Evolutionary conservation across 1,284 basidiomycete species (phyloP).

Genomic region (Singerocomus rubriflavus): DNA sequence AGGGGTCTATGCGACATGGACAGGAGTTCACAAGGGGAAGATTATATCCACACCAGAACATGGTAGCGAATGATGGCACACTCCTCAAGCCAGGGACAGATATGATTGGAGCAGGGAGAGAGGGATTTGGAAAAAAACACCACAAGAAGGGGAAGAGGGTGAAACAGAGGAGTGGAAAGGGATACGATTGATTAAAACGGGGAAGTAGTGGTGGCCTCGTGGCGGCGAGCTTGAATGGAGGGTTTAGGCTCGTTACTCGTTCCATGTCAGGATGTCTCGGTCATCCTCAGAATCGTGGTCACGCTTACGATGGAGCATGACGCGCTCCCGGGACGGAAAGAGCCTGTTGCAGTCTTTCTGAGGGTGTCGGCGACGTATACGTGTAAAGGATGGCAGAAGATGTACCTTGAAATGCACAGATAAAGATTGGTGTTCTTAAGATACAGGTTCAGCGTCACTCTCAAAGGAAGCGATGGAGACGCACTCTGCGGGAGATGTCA

Average conservation of each 20-base stretch:
- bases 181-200: conserved; percentile 63
- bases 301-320: conserved; percentile 68
- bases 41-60: conserved; percentile 79
- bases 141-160: conserved; percentile 83
- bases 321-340: conserved; percentile 64
- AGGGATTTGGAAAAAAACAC: conserved; percentile 71
- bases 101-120: conserved; percentile 44
- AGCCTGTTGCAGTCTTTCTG: conserved; percentile 62
- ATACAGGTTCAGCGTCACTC: conserved; percentile 5
- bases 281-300: conserved; percentile 65
- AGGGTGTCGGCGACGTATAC: conserved; percentile 1
- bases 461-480: conserved; percentile 1
- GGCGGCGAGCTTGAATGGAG: neutral
- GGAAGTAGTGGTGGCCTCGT: neutral
- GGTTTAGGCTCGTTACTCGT: conserved; percentile 36
- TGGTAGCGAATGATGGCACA: conserved; percentile 74
- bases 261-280: conserved; percentile 71
- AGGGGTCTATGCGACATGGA: conserved; percentile 58
- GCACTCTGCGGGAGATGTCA: conserved; percentile 31
- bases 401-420: conserved; percentile 30
- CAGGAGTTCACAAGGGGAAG: conserved; percentile 60
- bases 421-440: conserved; percentile 28
- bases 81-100: conserved; percentile 48
- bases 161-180: conserved; percentile 88
- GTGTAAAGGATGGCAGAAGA: neutral